Percentiles rank a stretch among this genome's conserved stretches.
Evolutionary conservation across 768 basidiomycete species (phyloP).

Genomic region (Brasilioporus rufonigricans): DNA sequence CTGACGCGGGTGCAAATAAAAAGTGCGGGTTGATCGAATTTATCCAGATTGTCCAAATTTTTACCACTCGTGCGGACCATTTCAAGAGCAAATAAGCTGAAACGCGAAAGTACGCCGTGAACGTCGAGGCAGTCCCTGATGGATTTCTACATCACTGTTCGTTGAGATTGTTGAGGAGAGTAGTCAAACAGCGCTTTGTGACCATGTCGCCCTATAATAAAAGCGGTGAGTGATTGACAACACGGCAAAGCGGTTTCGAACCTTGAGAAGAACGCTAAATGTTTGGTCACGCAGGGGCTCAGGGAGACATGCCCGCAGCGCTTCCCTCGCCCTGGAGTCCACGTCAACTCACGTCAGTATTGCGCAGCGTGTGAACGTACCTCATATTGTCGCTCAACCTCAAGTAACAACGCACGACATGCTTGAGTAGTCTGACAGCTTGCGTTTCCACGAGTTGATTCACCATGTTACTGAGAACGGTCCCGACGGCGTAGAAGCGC

Average conservation of each 20-base stretch:
- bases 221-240: slow-evolving; percentile 11
- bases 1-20: slow-evolving; percentile 28
- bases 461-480: slow-evolving; percentile 98
- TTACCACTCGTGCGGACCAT: slow-evolving; percentile 18
- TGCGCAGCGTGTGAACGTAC: slow-evolving; percentile 42
- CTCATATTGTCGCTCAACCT: slow-evolving; percentile 94
- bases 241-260: slow-evolving; percentile 28
- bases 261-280: slow-evolving; percentile 88
- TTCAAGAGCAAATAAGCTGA: slow-evolving; percentile 17
- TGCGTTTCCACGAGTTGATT: slow-evolving; percentile 97
- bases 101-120: slow-evolving; percentile 5
- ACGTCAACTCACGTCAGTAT: slow-evolving; percentile 10
- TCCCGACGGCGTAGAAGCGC: slow-evolving; percentile 97
- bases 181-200: slow-evolving; percentile 91
- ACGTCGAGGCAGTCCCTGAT: neutral
- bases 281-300: slow-evolving; percentile 94
- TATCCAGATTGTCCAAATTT: slow-evolving; percentile 33
- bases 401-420: slow-evolving; percentile 96
- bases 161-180: slow-evolving; percentile 83
- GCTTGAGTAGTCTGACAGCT: slow-evolving; percentile 93
- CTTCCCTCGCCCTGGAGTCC: slow-evolving; percentile 80
- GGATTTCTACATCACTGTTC: slow-evolving; percentile 51
- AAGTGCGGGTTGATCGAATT: slow-evolving; percentile 23
- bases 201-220: slow-evolving; percentile 86
- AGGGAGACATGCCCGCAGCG: slow-evolving; percentile 90